phyloP scores from a whole-genome alignment of 768 basidiomycete genomes.

The Suillus variegatus region DNA sequence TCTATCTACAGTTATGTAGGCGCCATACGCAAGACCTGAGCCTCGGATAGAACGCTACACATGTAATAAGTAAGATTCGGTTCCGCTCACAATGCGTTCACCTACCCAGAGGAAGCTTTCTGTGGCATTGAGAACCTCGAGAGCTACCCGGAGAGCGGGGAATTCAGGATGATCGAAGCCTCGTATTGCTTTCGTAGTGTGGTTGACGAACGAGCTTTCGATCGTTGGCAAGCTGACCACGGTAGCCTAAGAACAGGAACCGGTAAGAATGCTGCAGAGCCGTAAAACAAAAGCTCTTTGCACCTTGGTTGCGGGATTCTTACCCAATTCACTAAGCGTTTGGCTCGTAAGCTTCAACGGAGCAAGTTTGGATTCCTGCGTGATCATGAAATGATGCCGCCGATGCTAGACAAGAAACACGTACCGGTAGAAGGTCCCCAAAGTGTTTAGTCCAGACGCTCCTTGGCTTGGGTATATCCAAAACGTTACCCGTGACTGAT shows the following conservation, averaged over 20 bases:
- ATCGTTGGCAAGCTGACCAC: slow-evolving; percentile 91
- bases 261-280: slow-evolving; percentile 10
- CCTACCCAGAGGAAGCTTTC: slow-evolving; percentile 94
- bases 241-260: slow-evolving; percentile 54
- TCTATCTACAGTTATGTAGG: slow-evolving; percentile 68
- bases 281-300: slow-evolving; percentile 6
- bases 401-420: slow-evolving; percentile 16
- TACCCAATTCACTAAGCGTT: slow-evolving; percentile 76
- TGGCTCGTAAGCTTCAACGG: slow-evolving; percentile 68
- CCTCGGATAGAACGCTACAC: slow-evolving; percentile 84
- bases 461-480: slow-evolving; percentile 68
- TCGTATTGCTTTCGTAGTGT: slow-evolving; percentile 75
- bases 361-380: slow-evolving; percentile 52
- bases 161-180: slow-evolving; percentile 84
- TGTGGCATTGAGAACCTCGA: slow-evolving; percentile 87
- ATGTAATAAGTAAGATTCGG: slow-evolving; percentile 12
- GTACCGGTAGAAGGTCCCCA: slow-evolving; percentile 54
- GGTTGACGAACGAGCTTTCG: slow-evolving; percentile 85
- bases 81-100: slow-evolving; percentile 3
- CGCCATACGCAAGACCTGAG: slow-evolving; percentile 94
- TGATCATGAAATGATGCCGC: slow-evolving; percentile 10
- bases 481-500: slow-evolving; percentile 86
- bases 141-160: slow-evolving; percentile 81
- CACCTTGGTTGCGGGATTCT: slow-evolving; percentile 72
- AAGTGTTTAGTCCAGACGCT: slow-evolving; percentile 78